Evolutionary conservation across 2,329 filamentous ascomycete genomes (phyloP), one percentile per base, ranked within the genome.

Genomic region (Penicillium sclerotiorum): DNA sequence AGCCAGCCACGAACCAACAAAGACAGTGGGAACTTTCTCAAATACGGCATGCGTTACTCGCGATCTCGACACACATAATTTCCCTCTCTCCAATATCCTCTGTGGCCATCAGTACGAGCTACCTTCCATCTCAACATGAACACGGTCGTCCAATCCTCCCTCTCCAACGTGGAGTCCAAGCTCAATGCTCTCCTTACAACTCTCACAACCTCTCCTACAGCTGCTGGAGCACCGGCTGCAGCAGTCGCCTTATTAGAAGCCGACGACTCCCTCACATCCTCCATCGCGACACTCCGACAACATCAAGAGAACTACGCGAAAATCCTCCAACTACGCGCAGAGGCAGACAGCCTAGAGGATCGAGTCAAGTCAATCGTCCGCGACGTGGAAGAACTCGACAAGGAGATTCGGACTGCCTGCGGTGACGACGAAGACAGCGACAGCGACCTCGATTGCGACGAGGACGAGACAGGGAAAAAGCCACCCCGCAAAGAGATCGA

Each of bases 291-390:
- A 3, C 72, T 77, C 12, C 70, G 72, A 50, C 62, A 57, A 17
- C 75, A 77, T 59, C 75, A 77, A 56, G 63, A 67, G 33, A 77
- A 77, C 54, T 72, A 76, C 47, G 65, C 67, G 1, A 70, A 59
- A 21, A 75, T 76, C 21, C 56, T 77, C 1, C 59, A 61, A 5
- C 62, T 77, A 8, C 73, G 74, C 12, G 56, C 59, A 1, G 73
- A 77, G 50, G 73, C 72, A 8, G 61, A 67, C 8, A 62, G 53
- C 5, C 54, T 77, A 12, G 72, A 77, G 48, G 65, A 70, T 4
- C 63, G 67, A 8, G 70, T 77, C 18, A 73, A 73, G 42, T 64
- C 64, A 9, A 73, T 74, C 18, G 71, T 77, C 21, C 61, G 68
- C 4, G 66, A 71, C 8, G 66, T 74, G 7, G 71, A 71, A 15